Evolutionary conservation across 75 land plant genomes (phyloP), one percentile per base, ranked within the genome.

Genomic region (Ceratopteris richardii): DNA sequence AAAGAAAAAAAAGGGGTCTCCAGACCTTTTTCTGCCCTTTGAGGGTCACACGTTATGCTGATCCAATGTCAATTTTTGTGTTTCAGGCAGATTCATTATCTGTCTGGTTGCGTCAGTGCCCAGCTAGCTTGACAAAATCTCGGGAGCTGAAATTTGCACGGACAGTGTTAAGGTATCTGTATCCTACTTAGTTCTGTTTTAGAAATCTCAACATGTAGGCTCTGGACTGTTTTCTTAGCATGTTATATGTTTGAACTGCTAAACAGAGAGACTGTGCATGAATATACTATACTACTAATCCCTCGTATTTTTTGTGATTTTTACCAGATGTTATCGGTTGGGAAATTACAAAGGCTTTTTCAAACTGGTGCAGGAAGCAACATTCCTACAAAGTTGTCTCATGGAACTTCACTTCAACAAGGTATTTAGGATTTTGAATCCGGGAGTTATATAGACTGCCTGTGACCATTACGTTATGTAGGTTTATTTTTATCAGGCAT

Each of bases 111-210:
- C 80, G 81, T 24, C 51, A 37, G n/a, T 46, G 90, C 18, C 59
- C 72, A 50, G 39, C 64, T 51, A 20, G 36, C 4, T 53, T 88
- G 36, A 33, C 82, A 36, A 73, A 74, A 24, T 68, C 94, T 11
- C 66, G 73, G 56, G 84, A 85, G 64, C 62, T 92, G 66, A 42
- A 58, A 33, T 88, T 88, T 85, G 82, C 97, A 46, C 78, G 97
- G 28, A 28, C 54, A 24, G 27, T 52, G 9, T 26, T 52, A 22
- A 52, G 54, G 54, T 52, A 46, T 33, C 9, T 9, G 9, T 33
- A 33, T 9, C 3, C 7, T 33, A 33, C 37, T 24, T 19, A 19
- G 29, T 21, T 18, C 3, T 24, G 7, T 2, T 2, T 24, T 52
- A 23, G 4, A 2, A 46, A 17, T 46, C 48, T 46, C 21, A 2